Evolutionary conservation across 1,284 basidiomycete genomes (phyloP).

Genomic region (Heterobasidion occidentale): DNA sequence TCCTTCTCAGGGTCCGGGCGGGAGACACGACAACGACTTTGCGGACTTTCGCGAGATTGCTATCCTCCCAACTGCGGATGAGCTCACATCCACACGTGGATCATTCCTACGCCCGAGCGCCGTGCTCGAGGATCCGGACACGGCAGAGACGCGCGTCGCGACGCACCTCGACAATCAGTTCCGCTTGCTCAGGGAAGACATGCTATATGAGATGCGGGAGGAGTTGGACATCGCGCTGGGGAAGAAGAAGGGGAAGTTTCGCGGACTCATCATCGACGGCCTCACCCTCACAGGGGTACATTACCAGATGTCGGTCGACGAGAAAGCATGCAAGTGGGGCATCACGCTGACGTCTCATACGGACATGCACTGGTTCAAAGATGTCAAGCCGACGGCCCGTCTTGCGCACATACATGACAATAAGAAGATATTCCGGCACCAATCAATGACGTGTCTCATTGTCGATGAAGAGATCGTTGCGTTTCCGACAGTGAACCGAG

Average conservation of each 20-base stretch:
- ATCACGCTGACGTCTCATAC: constrained; percentile 31
- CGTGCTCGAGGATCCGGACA: constrained; percentile 33
- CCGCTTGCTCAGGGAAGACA: constrained; percentile 56
- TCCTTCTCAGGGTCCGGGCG: constrained; percentile 34
- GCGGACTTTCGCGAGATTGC: constrained; percentile 46
- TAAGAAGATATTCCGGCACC: constrained; percentile 37
- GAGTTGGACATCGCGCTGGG: constrained; percentile 39
- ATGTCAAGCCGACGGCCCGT: constrained; percentile 15
- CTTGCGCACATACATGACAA: constrained; percentile 31
- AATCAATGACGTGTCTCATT: constrained; percentile 43
- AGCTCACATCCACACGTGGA: constrained; percentile 33
- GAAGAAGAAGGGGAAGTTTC: constrained; percentile 37
- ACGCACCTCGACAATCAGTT: constrained; percentile 59
- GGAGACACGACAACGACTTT: constrained; percentile 61
- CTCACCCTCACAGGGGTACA: constrained; percentile 30
- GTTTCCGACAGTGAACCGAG: constrained; percentile 45
- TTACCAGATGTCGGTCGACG: constrained; percentile 22
- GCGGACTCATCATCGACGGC: constrained; percentile 34
- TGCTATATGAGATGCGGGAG: constrained; percentile 56
- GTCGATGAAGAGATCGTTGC: constrained; percentile 38
- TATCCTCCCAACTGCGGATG: constrained; percentile 53
- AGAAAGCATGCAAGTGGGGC: constrained; percentile 33
- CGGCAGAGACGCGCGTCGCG: constrained; percentile 26
- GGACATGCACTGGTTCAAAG: constrained; percentile 36
- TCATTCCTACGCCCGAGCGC: constrained; percentile 39